These are phyloP conservation scores for Murraya koenigii DNA, from an alignment of 345 rosid species.

Conservation along the genomic window DNA sequence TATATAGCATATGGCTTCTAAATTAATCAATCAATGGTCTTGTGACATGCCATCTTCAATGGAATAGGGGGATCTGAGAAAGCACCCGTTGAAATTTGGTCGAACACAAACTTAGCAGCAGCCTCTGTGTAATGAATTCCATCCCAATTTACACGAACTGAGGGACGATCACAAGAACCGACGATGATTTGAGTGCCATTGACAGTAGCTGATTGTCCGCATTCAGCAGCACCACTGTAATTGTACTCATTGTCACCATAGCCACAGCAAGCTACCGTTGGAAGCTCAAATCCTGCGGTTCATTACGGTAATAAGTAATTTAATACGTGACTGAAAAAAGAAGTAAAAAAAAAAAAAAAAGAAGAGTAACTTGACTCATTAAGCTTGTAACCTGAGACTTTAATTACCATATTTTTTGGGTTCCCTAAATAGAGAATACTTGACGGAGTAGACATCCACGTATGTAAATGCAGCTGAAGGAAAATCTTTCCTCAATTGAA, in stretches of 20 bases:
- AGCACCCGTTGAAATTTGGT: conserved; percentile 30
- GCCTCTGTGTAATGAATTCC: conserved; percentile 43
- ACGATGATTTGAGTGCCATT: conserved; percentile 23
- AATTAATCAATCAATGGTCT: background rate
- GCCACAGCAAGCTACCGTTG: conserved; percentile 34
- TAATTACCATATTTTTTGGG: conserved; percentile 41
- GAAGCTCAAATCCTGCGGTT: conserved; percentile 28
- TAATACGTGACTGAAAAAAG: background rate
- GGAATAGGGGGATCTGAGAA: conserved; percentile 32
- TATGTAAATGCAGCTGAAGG: conserved; percentile 43
- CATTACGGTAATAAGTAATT: background rate
- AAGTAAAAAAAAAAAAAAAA: too few relatives aligned
- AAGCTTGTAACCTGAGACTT: background rate
- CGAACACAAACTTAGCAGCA: conserved; percentile 31
- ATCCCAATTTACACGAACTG: conserved; percentile 32
- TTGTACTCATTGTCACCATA: conserved; percentile 31
- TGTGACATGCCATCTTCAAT: conserved; percentile 25
- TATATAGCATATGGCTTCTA: background rate
- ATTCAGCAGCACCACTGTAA: conserved; percentile 4
- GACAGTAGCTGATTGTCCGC: conserved; percentile 22
- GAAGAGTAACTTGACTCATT: background rate
- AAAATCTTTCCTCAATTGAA: conserved; percentile 32
- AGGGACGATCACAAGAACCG: conserved; percentile 31
- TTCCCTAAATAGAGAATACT: conserved; percentile 40
- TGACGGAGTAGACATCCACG: conserved; percentile 51